Evolutionary conservation across 225 moss, liverwort and hornwort species (phyloP).

Genomic region (Sphagnum tenellum): DNA sequence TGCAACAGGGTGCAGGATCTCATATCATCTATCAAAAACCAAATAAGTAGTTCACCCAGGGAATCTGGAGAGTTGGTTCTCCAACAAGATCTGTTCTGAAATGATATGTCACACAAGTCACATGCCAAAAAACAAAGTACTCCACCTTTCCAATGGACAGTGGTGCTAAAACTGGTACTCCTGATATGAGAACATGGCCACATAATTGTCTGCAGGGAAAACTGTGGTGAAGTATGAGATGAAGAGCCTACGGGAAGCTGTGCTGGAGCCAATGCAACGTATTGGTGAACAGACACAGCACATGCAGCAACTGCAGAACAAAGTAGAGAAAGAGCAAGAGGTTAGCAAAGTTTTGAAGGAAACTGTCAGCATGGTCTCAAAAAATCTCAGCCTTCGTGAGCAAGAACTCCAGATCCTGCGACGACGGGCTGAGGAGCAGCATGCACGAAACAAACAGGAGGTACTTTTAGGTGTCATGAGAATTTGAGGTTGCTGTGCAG

Average conservation of each 20-base stretch:
- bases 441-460: constrained; percentile 60
- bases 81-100: not conserved
- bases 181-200: not conserved
- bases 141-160: too few relatives aligned
- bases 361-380: constrained; percentile 39
- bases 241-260: constrained; percentile 65
- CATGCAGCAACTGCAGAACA: constrained; percentile 45
- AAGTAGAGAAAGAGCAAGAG: constrained; percentile 39
- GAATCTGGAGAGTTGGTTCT: not conserved
- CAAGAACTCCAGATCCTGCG: constrained; percentile 71
- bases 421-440: constrained; percentile 59
- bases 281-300: constrained; percentile 56
- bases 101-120: not conserved
- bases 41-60: too few relatives aligned
- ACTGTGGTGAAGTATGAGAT: constrained; percentile 73
- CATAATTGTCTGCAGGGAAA: constrained; percentile 45
- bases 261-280: constrained; percentile 70
- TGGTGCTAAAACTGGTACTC: too few relatives aligned
- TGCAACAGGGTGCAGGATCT: too few relatives aligned
- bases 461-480: constrained; percentile 7
- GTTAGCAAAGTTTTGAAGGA: constrained; percentile 51
- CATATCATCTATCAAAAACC: too few relatives aligned
- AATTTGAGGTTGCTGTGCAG: not conserved
- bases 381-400: constrained; percentile 53
- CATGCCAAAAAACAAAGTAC: too few relatives aligned